A percentile compares a stretch with the other conserved stretches of the same genome.
Evolutionary conservation across 768 basidiomycete species (phyloP).

Genomic region (Suillus brevipes): DNA sequence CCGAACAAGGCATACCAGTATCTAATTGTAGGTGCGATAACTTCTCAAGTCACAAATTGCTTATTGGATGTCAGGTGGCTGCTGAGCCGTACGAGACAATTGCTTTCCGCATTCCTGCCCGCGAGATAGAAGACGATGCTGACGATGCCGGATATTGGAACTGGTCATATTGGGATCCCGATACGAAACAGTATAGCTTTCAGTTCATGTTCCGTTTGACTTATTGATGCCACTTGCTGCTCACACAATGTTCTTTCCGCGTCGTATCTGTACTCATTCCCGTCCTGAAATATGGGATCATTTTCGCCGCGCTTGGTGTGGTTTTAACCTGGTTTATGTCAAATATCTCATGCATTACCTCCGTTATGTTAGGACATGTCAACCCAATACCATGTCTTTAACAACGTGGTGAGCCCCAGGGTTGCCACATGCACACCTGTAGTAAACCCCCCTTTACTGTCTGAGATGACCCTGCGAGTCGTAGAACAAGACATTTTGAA

Average conservation of each 20-base stretch:
- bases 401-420: not conserved
- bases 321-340: not conserved
- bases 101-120: conserved; percentile 95
- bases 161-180: conserved; percentile 99
- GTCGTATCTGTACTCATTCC: not conserved
- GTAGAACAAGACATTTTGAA: too few relatives aligned
- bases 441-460: not conserved
- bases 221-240: conserved; percentile 25
- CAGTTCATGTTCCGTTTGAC: conserved; percentile 91
- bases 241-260: not conserved
- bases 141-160: conserved; percentile 91
- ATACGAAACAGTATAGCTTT: conserved; percentile 97
- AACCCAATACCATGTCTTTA: conserved; percentile 26
- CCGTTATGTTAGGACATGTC: not conserved
- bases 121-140: conserved; percentile 94
- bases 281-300: not conserved
- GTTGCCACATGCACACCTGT: not conserved
- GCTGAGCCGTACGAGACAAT: conserved; percentile 99
- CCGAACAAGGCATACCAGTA: conserved; percentile 98
- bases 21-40: conserved; percentile 74
- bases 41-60: conserved; percentile 22
- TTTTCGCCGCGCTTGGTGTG: not conserved
- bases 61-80: conserved; percentile 68
- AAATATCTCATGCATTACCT: not conserved
- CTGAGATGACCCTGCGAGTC: not conserved